These are phyloP conservation scores for Cercospora sp. DNA, from an alignment of 2,329 filamentous ascomycete species.

Conservation along the genomic window DNA sequence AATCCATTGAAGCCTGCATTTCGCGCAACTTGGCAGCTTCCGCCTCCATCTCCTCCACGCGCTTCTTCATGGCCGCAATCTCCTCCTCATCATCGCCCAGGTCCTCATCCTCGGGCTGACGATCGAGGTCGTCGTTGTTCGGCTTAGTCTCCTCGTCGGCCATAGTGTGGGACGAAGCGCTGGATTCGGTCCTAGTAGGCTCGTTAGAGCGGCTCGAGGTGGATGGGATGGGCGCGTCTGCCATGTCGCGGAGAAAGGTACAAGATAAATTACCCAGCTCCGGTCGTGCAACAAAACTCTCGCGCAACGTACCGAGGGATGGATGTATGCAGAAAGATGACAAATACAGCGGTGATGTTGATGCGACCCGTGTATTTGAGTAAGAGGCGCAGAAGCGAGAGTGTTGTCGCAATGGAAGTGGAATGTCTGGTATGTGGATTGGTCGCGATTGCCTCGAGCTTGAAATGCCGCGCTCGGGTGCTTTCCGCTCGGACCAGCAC, in stretches of 20 bases:
- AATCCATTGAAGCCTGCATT: slow-evolving; percentile 68
- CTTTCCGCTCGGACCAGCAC: neutral
- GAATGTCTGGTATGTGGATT: neutral
- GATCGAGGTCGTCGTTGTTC: slow-evolving; percentile 32
- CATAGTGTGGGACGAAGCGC: slow-evolving; percentile 32
- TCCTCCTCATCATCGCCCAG: slow-evolving; percentile 43
- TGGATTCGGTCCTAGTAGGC: slow-evolving; percentile 21
- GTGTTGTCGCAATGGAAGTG: neutral
- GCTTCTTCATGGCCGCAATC: slow-evolving; percentile 55
- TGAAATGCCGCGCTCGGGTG: slow-evolving; percentile 1
- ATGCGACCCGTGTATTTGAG: slow-evolving; percentile 7
- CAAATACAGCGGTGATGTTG: neutral
- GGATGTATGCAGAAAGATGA: neutral
- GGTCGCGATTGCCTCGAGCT: neutral
- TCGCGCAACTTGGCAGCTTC: slow-evolving; percentile 59
- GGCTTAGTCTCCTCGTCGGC: slow-evolving; percentile 32
- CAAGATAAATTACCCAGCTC: slow-evolving; percentile 4
- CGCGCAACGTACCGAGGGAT: slow-evolving; percentile 6
- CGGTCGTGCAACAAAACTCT: slow-evolving; percentile 1
- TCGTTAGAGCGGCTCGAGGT: neutral
- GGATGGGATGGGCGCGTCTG: slow-evolving; percentile 8
- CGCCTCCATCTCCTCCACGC: slow-evolving; percentile 59
- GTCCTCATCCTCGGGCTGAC: slow-evolving; percentile 36
- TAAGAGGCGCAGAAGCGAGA: slow-evolving; percentile 1
- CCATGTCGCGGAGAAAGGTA: slow-evolving; percentile 3